Base-by-base conservation (phyloP, 2,329 filamentous ascomycete species). In the Fusarium albidum region DNA sequence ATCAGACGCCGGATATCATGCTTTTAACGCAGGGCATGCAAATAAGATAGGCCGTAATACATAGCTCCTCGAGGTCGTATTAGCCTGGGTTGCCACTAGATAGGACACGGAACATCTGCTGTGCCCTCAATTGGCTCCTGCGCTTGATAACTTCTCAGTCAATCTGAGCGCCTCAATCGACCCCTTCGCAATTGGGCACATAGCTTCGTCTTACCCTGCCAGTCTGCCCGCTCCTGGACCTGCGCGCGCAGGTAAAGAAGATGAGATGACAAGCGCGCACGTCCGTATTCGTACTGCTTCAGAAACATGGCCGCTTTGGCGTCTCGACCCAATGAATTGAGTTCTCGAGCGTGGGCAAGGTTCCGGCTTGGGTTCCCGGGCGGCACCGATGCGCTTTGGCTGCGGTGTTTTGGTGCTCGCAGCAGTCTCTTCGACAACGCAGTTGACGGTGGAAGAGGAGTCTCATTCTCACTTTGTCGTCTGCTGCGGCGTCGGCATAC, bases 311-410 rank as follows among this genome's bases (percentile, higher is more conserved):
- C 35, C 28, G 33, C 44, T 27, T 46, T 49, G 53, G 44, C 37
- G 40, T 57, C 37, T 27, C 28, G 41, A 55, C 31, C 49, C 33
- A 52, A 59, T 52, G 21, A 62, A 61, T 56, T 62, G 52, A 63
- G 45, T 63, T 63, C 29, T 34, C 48, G 41, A 49, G 59, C 48
- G 45, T 15, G 35, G 55, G 59, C 44, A 63, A 52, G 48, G 56
- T 63, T 63, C 49, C 27, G 43, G 48, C 18, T 34, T 40, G 48
- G n/a, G 17, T 48, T 46, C 27, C 46, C 47, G 28, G 48, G 13
- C 39, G 35, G 41, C 49, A 46, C 57, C 49, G 52, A 42, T 15
- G n/a, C 28, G 27, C 15, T 27, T 40, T 17, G n/a, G 21, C 18
- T 26, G 25, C 18, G 21, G 21, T 21, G 21, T 7, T 21, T 21